Percentiles rank a stretch among this genome's conserved stretches.
phyloP scores from a whole-genome alignment of 2,329 filamentous ascomycete species.

The Ceratocystis smalleyi region DNA sequence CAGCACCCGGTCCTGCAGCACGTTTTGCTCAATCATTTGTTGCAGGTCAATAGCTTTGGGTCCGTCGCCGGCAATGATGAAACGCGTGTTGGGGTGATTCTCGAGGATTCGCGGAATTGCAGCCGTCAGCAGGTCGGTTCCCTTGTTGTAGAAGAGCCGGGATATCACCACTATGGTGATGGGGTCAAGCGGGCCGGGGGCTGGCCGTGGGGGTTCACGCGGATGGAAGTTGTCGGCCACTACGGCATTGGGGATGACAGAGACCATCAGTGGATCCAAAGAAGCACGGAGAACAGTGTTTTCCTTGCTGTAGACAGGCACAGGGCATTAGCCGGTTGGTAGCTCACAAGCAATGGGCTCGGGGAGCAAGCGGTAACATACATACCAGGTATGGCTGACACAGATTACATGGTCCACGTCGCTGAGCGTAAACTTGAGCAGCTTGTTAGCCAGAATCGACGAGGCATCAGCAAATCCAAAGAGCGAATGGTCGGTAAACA shows the following conservation, averaged over 20 bases:
- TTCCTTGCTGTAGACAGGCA: constrained; percentile 55
- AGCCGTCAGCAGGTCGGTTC: constrained; percentile 89
- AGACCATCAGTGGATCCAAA: constrained; percentile 90
- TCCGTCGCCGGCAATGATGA: constrained; percentile 89
- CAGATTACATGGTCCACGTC: constrained; percentile 98
- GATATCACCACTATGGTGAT: constrained; percentile 97
- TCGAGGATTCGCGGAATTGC: constrained; percentile 86
- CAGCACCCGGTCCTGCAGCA: constrained; percentile 83
- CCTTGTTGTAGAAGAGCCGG: constrained; percentile 96
- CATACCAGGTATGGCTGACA: constrained; percentile 90
- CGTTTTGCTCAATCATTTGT: constrained; percentile 92
- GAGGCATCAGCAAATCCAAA: constrained; percentile 95
- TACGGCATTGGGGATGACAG: constrained; percentile 86
- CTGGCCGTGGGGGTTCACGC: constrained; percentile 41
- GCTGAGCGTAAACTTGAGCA: constrained; percentile 88
- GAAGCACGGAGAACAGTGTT: constrained; percentile 92
- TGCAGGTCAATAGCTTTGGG: constrained; percentile 96
- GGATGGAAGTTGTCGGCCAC: constrained; percentile 93
- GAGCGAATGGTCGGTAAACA: constrained; percentile 93
- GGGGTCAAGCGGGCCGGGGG: constrained; percentile 64
- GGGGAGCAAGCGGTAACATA: constrained; percentile 1
- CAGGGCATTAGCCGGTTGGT: not conserved
- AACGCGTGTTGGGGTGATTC: constrained; percentile 79
- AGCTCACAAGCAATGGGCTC: not conserved
- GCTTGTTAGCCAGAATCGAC: constrained; percentile 91